These are phyloP conservation scores for Colletotrichum tropicicola DNA, from an alignment of 2,329 filamentous ascomycete species.

Conservation along the genomic window DNA sequence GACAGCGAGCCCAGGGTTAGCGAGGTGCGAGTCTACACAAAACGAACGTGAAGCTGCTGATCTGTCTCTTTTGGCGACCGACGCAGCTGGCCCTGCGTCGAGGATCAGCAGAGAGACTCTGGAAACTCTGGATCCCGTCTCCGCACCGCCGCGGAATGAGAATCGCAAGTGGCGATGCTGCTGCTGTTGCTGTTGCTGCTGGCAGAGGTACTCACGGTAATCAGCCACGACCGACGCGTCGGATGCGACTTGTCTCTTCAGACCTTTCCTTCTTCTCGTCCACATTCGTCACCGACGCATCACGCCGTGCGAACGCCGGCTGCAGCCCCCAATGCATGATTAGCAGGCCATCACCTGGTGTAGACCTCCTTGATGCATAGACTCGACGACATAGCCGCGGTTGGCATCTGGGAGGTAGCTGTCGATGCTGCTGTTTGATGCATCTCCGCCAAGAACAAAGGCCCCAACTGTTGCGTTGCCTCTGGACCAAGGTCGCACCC, in stretches of 20 bases:
- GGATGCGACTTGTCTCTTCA: background rate
- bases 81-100: too few relatives aligned
- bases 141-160: too few relatives aligned
- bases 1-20: conserved; percentile 7
- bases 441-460: background rate
- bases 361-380: too few relatives aligned
- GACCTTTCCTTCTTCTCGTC: too few relatives aligned
- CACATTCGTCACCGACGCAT: too few relatives aligned
- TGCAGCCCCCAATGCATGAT: too few relatives aligned
- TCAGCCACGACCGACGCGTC: background rate
- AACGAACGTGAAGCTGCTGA: conserved; percentile 2
- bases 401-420: too few relatives aligned
- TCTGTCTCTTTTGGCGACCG: conserved; percentile 4
- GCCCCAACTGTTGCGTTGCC: background rate
- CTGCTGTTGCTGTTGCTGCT: background rate
- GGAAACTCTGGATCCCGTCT: background rate
- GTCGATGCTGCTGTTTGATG: too few relatives aligned
- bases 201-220: too few relatives aligned
- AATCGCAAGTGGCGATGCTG: background rate
- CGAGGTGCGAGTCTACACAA: conserved; percentile 13
- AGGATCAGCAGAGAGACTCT: background rate
- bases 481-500: background rate
- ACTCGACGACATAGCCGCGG: too few relatives aligned
- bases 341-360: too few relatives aligned
- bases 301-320: too few relatives aligned